Evolutionary conservation across 805 yeast genomes (phyloP), one percentile per base, ranked within the genome.

Genomic region (Yamadazyma insecticola): DNA sequence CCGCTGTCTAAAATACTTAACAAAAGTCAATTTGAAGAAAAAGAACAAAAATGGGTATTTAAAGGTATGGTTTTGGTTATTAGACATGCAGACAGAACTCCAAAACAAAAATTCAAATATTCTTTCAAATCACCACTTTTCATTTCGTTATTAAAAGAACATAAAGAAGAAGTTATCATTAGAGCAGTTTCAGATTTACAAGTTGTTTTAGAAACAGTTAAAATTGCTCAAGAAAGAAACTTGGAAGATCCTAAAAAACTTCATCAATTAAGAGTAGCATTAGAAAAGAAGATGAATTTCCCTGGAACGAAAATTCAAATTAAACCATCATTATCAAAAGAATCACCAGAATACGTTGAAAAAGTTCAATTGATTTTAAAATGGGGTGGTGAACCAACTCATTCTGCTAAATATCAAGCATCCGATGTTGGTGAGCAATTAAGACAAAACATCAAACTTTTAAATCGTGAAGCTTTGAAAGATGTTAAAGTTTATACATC

Each of bases 321-420:
- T 47, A 92, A 92, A 55, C 99, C 99, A 0, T 79, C 90, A 3
- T 51, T 89, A 34, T 72, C 73, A 46, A 61, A 67, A 10, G 78
- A 74, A 23, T 70, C 67, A 36, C 60, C 66, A 3, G 79, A 74
- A 22, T 78, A 80, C 20, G 92, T 92, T 13, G 97, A 90, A 43
- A 92, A 92, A 53, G 97, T 90, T 15, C 98, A 92, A 57, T 79
- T 92, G 41, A 94, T 92, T 40, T 67, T 92, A 47, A 92, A 92
- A 55, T 92, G 98, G 98, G 98, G 98, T 47, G 99, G 99, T 41
- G 99, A 92, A 57, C 97, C 98, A 5, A 92, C 99, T 1, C 99
- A 92, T 56, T 88, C 97, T 8, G 97, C 97, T 2, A 75, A 81
- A 41, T 84, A 87, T 54, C 99, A 92, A 61, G 95, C 96, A 1